These are phyloP conservation scores for Adansonia digitata DNA, from an alignment of 345 rosid genomes.

Conservation along the genomic window DNA sequence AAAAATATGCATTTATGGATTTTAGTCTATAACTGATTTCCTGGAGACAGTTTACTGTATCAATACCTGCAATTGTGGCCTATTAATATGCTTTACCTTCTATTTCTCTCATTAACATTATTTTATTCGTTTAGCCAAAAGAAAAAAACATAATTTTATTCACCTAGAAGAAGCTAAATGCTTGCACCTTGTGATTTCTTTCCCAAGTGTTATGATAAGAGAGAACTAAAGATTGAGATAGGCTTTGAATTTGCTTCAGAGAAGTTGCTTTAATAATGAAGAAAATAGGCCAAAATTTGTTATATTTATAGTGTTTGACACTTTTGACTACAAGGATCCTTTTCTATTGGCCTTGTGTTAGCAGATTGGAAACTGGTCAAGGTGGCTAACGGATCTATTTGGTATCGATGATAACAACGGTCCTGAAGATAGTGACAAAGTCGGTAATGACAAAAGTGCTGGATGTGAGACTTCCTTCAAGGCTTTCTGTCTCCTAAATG, in stretches of 20 bases:
- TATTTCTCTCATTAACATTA: too few species aligned
- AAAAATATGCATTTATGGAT: neutral
- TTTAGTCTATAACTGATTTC: neutral
- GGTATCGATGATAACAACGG: conserved; percentile 55
- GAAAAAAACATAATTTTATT: too few species aligned
- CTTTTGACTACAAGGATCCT: conserved; percentile 1
- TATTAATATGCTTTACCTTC: neutral
- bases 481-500: conserved; percentile 70
- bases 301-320: neutral
- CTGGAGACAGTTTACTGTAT: neutral
- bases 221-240: neutral
- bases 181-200: neutral
- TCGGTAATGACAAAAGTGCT: conserved; percentile 22
- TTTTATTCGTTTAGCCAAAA: too few species aligned
- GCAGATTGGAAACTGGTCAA: conserved; percentile 91
- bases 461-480: conserved; percentile 48
- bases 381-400: conserved; percentile 88
- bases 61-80: neutral
- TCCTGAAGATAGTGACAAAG: conserved; percentile 25
- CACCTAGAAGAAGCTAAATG: neutral
- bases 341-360: conserved; percentile 3
- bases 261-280: neutral
- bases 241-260: neutral
- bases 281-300: neutral
- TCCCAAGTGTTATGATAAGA: neutral